Evolutionary conservation across 768 basidiomycete genomes (phyloP).

Genomic region (Mycena vitilis): DNA sequence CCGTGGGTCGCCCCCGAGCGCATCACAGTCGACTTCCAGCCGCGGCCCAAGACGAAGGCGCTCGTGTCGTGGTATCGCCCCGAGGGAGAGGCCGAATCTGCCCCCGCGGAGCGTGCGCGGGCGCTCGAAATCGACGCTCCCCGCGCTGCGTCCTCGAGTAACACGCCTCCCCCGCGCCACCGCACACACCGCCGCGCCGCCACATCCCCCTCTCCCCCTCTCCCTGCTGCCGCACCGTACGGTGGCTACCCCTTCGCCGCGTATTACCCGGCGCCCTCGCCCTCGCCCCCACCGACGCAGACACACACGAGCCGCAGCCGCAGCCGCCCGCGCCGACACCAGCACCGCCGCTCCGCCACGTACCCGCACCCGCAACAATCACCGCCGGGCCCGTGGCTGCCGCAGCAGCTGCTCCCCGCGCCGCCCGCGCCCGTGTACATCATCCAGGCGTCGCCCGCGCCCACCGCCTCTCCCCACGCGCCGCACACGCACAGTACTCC

Average conservation of each 20-base stretch:
- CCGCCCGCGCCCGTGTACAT: constrained; percentile 31
- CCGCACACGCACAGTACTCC: too few relatives aligned
- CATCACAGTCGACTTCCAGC: constrained; percentile 31
- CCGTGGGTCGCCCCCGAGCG: constrained; percentile 38
- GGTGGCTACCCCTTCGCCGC: constrained; percentile 6
- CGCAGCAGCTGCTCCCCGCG: constrained; percentile 22
- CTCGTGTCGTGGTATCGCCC: constrained; percentile 31
- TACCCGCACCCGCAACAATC: constrained; percentile 9
- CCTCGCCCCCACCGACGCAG: neutral
- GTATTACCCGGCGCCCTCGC: constrained; percentile 11
- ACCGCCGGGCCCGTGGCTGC: constrained; percentile 6
- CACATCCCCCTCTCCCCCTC: neutral
- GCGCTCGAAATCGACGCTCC: neutral
- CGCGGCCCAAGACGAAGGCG: constrained; percentile 4
- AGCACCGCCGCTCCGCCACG: constrained; percentile 30
- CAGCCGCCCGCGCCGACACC: constrained; percentile 3
- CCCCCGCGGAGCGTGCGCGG: neutral
- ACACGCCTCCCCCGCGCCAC: constrained; percentile 7
- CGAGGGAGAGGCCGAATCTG: neutral
- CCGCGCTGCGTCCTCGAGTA: neutral
- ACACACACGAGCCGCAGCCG: neutral
- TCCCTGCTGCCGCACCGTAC: neutral
- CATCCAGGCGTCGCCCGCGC: constrained; percentile 28
- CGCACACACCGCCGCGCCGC: constrained; percentile 15
- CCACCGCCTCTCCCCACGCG: neutral